Evolutionary conservation across 164 flowering plant genomes (phyloP).

Genomic region (Vitis vinifera): DNA sequence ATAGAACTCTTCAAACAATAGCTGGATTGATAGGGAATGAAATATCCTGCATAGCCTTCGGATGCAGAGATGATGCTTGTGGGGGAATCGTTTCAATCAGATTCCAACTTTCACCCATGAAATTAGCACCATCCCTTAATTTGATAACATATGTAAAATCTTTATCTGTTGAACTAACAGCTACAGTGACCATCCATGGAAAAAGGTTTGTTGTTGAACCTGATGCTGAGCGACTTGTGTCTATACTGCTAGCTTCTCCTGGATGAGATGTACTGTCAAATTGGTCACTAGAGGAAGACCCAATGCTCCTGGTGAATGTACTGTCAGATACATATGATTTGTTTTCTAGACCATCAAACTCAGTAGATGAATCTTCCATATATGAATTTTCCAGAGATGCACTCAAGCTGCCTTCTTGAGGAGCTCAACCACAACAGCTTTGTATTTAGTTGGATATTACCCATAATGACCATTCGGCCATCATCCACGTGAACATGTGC

Average conservation of each 20-base stretch:
- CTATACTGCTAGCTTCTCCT: conserved; percentile 28
- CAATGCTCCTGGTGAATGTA: conserved; percentile 19
- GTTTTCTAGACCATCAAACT: conserved; percentile 24
- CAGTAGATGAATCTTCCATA: conserved; percentile 20
- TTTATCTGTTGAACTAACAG: conserved; percentile 76
- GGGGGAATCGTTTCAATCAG: conserved; percentile 35
- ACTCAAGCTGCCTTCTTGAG: too few relatives aligned
- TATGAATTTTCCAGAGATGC: conserved; percentile 1
- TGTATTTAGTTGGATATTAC: too few relatives aligned
- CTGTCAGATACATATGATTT: conserved; percentile 30
- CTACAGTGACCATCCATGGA: conserved; percentile 61
- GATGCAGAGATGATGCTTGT: conserved; percentile 65
- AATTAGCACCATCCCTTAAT: conserved; percentile 46
- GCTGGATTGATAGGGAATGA: conserved; percentile 86
- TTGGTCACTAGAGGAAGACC: conserved; percentile 29
- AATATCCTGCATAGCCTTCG: conserved; percentile 61
- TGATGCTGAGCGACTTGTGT: conserved; percentile 51
- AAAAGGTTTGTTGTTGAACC: conserved; percentile 49
- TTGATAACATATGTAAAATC: conserved; percentile 61
- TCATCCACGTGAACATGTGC: too few relatives aligned
- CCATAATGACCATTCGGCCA: too few relatives aligned
- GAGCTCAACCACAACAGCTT: too few relatives aligned
- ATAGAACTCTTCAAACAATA: conserved; percentile 76
- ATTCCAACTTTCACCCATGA: conserved; percentile 69
- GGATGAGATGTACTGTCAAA: conserved; percentile 18